These are phyloP conservation scores for Aspergillus sp. DNA, from an alignment of 2,329 filamentous ascomycete species.

Conservation along the genomic window DNA sequence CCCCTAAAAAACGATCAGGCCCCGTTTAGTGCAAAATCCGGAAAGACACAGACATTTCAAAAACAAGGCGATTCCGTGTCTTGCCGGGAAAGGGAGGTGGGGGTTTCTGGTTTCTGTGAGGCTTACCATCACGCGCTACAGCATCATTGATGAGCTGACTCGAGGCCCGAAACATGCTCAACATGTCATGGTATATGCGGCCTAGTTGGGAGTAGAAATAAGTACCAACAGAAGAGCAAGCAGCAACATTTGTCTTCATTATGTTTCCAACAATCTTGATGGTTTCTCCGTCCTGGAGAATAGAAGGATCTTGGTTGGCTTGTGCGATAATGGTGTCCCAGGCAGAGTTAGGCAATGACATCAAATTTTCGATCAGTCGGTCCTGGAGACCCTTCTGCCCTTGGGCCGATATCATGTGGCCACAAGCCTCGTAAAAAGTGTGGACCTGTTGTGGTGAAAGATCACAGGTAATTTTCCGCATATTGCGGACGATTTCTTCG, in stretches of 20 bases:
- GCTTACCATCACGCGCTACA: slow-evolving; percentile 77
- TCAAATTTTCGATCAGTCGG: slow-evolving; percentile 83
- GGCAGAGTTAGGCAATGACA: slow-evolving; percentile 88
- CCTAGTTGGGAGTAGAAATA: slow-evolving; percentile 99
- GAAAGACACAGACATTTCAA: too few species aligned
- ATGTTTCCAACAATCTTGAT: slow-evolving; percentile 99
- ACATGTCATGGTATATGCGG: slow-evolving; percentile 96
- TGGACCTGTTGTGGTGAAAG: slow-evolving; percentile 95
- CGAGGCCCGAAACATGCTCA: slow-evolving; percentile 98
- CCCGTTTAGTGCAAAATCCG: not conserved
- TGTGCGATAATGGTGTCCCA: slow-evolving; percentile 94
- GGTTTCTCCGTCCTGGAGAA: slow-evolving; percentile 87
- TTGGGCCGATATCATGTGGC: slow-evolving; percentile 98
- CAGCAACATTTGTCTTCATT: slow-evolving; percentile 99
- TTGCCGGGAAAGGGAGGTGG: too few species aligned
- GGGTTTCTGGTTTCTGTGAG: not conserved
- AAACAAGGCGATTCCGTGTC: not conserved
- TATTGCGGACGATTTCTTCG: slow-evolving; percentile 93
- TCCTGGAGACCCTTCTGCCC: slow-evolving; percentile 94
- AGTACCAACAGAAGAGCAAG: slow-evolving; percentile 90
- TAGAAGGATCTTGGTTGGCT: slow-evolving; percentile 79
- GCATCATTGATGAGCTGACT: slow-evolving; percentile 93
- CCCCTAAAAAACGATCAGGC: slow-evolving; percentile 54
- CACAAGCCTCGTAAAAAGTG: slow-evolving; percentile 98
- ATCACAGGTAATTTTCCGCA: slow-evolving; percentile 94